Evolutionary conservation across 2,329 filamentous ascomycete genomes (phyloP).

Genomic region (Hypomyces perniciosus): DNA sequence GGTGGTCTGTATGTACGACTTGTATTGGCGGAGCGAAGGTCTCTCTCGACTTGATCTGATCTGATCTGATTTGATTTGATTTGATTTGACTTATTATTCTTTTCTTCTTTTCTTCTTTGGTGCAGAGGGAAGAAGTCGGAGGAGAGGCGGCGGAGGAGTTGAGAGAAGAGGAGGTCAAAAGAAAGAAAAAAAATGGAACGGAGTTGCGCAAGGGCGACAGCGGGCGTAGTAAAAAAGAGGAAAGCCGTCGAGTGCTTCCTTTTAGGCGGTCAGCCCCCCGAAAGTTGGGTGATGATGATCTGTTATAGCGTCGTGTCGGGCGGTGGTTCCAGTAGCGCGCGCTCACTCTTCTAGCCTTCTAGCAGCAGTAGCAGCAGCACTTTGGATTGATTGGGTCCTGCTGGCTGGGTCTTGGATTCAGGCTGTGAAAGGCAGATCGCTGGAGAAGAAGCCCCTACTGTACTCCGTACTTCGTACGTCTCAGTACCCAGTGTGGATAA

Average conservation of each 20-base stretch:
- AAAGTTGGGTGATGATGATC: constrained; percentile 13
- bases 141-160: not conserved
- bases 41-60: no score
- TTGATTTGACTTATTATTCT: no score
- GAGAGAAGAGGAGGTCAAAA: not conserved
- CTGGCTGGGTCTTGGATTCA: no score
- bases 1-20: no score
- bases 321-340: constrained; percentile 11
- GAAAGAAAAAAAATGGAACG: constrained; percentile 2
- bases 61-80: no score
- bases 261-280: constrained; percentile 14
- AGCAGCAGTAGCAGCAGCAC: not conserved
- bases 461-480: no score
- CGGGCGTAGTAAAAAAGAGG: constrained; percentile 4
- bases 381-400: not conserved
- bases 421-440: no score
- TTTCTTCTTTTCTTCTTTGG: no score
- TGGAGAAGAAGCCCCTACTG: no score
- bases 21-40: no score
- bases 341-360: not conserved
- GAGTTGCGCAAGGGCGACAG: constrained; percentile 3
- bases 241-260: constrained; percentile 3
- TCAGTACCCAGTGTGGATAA: no score
- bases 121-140: not conserved
- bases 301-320: constrained; percentile 13